phyloP scores from a whole-genome alignment of 1,139 yeast species.

The Kodamaea fungicola region DNA sequence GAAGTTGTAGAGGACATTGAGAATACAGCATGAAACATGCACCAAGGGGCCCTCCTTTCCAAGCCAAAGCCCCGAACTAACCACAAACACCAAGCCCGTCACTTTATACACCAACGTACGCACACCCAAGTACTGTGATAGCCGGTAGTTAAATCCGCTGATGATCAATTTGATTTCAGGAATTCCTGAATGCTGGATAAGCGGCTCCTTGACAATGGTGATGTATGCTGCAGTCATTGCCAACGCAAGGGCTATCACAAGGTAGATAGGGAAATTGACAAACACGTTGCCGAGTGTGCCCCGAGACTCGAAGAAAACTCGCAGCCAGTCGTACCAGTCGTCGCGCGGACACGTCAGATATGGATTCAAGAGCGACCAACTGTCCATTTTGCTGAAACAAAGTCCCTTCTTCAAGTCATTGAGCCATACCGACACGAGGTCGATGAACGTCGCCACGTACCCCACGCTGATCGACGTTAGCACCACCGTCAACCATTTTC shows the following conservation, averaged over 20 bases:
- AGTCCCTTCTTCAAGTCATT: slow-evolving; percentile 55
- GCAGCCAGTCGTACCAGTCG: slow-evolving; percentile 43
- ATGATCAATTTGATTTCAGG: slow-evolving; percentile 64
- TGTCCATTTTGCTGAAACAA: slow-evolving; percentile 34
- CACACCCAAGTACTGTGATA: slow-evolving; percentile 44
- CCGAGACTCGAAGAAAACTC: slow-evolving; percentile 22
- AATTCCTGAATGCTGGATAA: slow-evolving; percentile 62
- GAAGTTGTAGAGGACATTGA: slow-evolving; percentile 29
- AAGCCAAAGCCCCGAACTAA: slow-evolving; percentile 82
- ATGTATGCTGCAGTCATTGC: slow-evolving; percentile 29
- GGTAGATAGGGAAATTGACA: slow-evolving; percentile 38
- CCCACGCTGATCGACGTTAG: slow-evolving; percentile 58
- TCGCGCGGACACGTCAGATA: slow-evolving; percentile 45
- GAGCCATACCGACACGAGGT: slow-evolving; percentile 59
- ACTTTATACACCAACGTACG: slow-evolving; percentile 48
- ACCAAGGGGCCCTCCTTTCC: slow-evolving; percentile 95
- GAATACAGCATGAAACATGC: slow-evolving; percentile 72
- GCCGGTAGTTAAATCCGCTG: slow-evolving; percentile 51
- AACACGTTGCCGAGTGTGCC: slow-evolving; percentile 18
- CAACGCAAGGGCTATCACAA: slow-evolving; percentile 25
- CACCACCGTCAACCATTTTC: slow-evolving; percentile 61
- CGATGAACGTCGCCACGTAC: slow-evolving; percentile 54
- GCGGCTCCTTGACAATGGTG: slow-evolving; percentile 33
- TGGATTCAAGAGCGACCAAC: slow-evolving; percentile 44
- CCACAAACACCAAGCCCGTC: slow-evolving; percentile 57